phyloP scores from a whole-genome alignment of 1,284 basidiomycete genomes.

The Heterobasidion parviporum region DNA sequence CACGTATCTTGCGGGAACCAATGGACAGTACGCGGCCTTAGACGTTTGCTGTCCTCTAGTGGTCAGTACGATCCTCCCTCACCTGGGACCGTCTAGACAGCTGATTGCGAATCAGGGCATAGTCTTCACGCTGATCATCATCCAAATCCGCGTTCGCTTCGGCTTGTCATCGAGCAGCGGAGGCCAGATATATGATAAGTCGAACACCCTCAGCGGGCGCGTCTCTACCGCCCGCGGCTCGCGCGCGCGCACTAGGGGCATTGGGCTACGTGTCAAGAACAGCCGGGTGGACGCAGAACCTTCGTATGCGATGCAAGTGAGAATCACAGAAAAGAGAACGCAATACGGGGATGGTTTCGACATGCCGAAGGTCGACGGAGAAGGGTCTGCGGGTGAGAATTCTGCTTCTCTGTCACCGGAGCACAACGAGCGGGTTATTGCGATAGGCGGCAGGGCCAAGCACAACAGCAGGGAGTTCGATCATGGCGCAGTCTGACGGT shows the following conservation, averaged over 20 bases:
- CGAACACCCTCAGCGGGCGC: background rate
- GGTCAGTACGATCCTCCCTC: background rate
- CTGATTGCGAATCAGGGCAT: background rate
- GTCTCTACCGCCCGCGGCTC: background rate
- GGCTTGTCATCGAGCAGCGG: background rate
- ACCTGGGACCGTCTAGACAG: background rate
- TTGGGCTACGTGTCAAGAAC: background rate
- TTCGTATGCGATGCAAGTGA: background rate
- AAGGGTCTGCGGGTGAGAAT: background rate
- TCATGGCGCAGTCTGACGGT: too few species aligned
- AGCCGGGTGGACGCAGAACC: background rate
- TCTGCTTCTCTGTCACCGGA: background rate
- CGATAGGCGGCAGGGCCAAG: background rate
- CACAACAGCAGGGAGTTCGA: too few species aligned
- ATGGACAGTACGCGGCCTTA: background rate
- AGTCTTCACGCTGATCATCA: background rate
- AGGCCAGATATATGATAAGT: background rate
- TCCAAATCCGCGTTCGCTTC: background rate
- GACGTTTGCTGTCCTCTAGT: background rate
- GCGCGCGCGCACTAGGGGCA: background rate
- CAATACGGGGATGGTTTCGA: background rate
- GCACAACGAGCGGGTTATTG: background rate
- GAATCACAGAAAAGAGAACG: background rate
- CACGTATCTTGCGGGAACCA: background rate
- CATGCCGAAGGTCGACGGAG: background rate